Conservation (phyloP, 2,329 filamentous ascomycete genomes). For the Coniochaeta prunicola region DNA sequence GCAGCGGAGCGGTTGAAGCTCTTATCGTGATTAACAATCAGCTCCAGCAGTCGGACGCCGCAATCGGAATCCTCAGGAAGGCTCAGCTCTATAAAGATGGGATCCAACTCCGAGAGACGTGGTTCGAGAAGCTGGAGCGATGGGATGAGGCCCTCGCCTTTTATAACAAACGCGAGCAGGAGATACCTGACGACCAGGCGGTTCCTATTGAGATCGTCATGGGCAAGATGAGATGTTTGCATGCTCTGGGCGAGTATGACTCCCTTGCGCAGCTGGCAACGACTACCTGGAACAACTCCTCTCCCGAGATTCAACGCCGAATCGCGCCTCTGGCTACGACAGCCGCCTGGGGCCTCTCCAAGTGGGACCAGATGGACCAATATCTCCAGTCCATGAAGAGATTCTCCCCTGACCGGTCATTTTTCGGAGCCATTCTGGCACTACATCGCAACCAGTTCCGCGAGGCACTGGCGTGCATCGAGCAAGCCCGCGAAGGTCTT, state of each 20-base stretch:
- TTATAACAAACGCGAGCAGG: conserved; percentile 78
- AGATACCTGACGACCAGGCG: conserved; percentile 49
- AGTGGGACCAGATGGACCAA: conserved; percentile 98
- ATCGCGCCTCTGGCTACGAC: conserved; percentile 93
- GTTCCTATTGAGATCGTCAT: conserved; percentile 89
- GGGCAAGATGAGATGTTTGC: conserved; percentile 98
- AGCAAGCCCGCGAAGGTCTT: conserved; percentile 84
- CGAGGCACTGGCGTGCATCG: conserved; percentile 81
- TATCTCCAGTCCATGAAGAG: conserved; percentile 95
- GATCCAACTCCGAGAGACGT: conserved; percentile 93
- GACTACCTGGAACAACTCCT: conserved; percentile 88
- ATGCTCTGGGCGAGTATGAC: conserved; percentile 97
- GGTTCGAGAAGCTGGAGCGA: conserved; percentile 96
- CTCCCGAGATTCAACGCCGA: conserved; percentile 76
- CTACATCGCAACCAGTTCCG: conserved; percentile 95
- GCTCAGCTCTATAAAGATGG: conserved; percentile 90
- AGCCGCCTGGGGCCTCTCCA: conserved; percentile 90
- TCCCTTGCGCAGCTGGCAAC: conserved; percentile 80
- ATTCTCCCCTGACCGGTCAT: conserved; percentile 86
- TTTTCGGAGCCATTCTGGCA: conserved; percentile 93
- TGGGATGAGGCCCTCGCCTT: conserved; percentile 96
- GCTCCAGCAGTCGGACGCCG: conserved; percentile 94
- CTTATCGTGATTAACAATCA: conserved; percentile 99
- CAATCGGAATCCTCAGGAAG: conserved; percentile 93
- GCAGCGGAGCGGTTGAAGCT: conserved; percentile 89